Evolutionary conservation across 2,329 filamentous ascomycete genomes (phyloP).

Genomic region (Purpureocillium lavendulum): DNA sequence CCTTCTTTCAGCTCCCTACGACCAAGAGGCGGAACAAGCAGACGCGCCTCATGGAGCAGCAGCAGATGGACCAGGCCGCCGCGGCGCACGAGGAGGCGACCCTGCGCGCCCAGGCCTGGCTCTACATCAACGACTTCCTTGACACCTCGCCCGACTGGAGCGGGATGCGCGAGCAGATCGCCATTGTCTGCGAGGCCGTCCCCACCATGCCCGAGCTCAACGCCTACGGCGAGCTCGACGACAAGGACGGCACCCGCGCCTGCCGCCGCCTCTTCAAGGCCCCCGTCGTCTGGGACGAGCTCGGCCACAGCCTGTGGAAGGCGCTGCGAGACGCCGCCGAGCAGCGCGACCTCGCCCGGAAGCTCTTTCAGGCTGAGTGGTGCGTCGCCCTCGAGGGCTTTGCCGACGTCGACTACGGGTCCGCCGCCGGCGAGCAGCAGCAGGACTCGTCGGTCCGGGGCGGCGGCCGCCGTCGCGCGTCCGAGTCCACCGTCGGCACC

Average conservation of each 20-base stretch:
- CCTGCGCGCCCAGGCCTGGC: constrained; percentile 19
- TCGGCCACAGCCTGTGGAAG: constrained; percentile 26
- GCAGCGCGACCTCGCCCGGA: constrained; percentile 7
- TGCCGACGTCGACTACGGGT: neutral
- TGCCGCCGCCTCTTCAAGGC: constrained; percentile 29
- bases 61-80: constrained; percentile 11
- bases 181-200: constrained; percentile 22
- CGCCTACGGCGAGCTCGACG: constrained; percentile 21
- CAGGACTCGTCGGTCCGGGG: no score
- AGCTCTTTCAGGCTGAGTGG: constrained; percentile 1
- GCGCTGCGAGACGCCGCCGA: constrained; percentile 10
- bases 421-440: no score
- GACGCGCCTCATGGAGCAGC: constrained; percentile 11
- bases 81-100: constrained; percentile 19
- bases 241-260: constrained; percentile 24
- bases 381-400: neutral
- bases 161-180: constrained; percentile 22
- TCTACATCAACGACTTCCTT: constrained; percentile 23
- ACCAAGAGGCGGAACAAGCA: constrained; percentile 11
- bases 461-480: no score
- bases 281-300: constrained; percentile 28
- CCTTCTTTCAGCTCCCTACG: constrained; percentile 14
- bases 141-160: constrained; percentile 17
- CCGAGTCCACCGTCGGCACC: no score
- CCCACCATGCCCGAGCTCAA: constrained; percentile 25